Evolutionary conservation across 345 rosid species (phyloP), one percentile per base, ranked within the genome.

Genomic region (Arabis alpina): DNA sequence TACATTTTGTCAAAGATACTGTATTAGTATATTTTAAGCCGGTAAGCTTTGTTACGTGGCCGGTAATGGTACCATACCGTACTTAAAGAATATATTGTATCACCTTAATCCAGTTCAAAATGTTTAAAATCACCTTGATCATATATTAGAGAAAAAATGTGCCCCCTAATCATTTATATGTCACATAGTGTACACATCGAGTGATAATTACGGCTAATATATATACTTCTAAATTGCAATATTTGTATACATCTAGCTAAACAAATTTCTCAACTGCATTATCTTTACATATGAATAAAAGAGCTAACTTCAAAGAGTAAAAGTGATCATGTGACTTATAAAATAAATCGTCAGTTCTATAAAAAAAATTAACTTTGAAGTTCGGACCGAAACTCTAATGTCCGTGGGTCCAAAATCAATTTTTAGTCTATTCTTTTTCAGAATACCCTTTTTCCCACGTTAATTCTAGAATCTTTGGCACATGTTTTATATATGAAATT

Each of bases 51-150:
- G 28, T 59, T 66, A 64, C 15, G 67, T 66, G 72, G 34, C 30
- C 47, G 48, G 10, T 51, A 42, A 66, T 51, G 47, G 77, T 73
- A 66, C 72, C 10, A 32, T 57, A 49, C 77, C 72, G 72, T 73
- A 73, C 72, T 42, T 50, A 41, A 60, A 50, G 43, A 50, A 49
- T 65, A 48, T 19, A 50, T 49, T 19, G 58, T 44, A 49, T 72
- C 48, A 52, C 40, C 43, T 64, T 64, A 39, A 48, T 39, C 43
- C 50, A 27, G 58, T 49, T 25, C 0, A 28, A 48, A 47, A 15
- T 41, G 67, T 45, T 55, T n/a, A 15, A 30, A 42, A 51, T 64
- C 10, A 48, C 13, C 44, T 55, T 39, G 36, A 19, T 55, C 32
- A 57, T 63, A 19, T 19, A 19, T 19, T 19, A 19, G 23, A 19